phyloP scores from a whole-genome alignment of 2,329 filamentous ascomycete species.

The Coniochaeta hoffmannii region DNA sequence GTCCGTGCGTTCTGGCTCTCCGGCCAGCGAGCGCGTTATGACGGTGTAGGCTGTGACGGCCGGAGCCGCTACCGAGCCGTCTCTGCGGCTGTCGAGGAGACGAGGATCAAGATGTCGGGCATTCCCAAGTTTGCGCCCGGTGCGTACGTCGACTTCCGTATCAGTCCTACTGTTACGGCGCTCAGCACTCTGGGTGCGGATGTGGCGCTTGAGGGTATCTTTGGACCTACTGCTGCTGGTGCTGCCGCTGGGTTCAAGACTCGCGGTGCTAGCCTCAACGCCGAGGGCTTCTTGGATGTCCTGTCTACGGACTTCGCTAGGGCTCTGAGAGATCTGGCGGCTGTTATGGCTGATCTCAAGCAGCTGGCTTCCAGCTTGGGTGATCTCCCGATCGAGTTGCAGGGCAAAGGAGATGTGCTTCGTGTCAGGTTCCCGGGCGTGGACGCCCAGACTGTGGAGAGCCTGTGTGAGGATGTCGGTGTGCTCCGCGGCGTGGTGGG shows the following conservation, averaged over 20 bases:
- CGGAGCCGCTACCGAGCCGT: conserved; percentile 74
- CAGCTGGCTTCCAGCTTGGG: conserved; percentile 63
- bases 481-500: conserved; percentile 70
- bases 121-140: conserved; percentile 55
- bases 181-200: conserved; percentile 62
- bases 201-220: conserved; percentile 32
- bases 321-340: conserved; percentile 74
- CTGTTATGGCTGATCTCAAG: conserved; percentile 73
- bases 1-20: conserved; percentile 89
- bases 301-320: conserved; percentile 84
- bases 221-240: conserved; percentile 1
- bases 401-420: conserved; percentile 53
- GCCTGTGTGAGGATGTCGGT: conserved; percentile 80
- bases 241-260: conserved; percentile 30
- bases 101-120: conserved; percentile 57
- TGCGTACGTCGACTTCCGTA: conserved; percentile 78
- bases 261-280: conserved; percentile 59
- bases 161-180: conserved; percentile 86
- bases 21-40: conserved; percentile 80
- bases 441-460: conserved; percentile 73
- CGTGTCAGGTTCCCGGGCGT: conserved; percentile 88
- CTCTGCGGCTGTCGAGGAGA: conserved; percentile 66
- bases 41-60: conserved; percentile 66
- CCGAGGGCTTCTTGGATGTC: conserved; percentile 75
- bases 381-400: conserved; percentile 73